Conservation (phyloP, 352 stramenopile genomes). For the Pythium chondricola region DNA sequence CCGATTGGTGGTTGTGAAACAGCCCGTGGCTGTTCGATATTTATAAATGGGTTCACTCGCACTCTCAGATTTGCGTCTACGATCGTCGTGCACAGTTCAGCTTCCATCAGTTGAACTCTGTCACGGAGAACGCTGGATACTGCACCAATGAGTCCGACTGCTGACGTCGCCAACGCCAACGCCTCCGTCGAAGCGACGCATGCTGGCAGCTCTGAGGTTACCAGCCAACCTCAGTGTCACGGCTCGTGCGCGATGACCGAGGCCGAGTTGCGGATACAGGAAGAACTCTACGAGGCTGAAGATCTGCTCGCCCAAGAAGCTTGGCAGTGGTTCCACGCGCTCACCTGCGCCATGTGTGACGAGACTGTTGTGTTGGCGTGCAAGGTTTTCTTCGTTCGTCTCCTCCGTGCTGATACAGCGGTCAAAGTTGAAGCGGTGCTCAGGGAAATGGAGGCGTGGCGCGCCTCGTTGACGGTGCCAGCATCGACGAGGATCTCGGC, state of each 20-base stretch:
- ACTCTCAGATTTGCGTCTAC: background rate
- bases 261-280: slow-evolving; percentile 10
- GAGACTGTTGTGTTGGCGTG: slow-evolving; percentile 1
- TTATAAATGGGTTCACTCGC: slow-evolving; percentile 16
- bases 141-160: slow-evolving; percentile 7
- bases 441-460: slow-evolving; percentile 14
- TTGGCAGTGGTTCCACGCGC: slow-evolving; percentile 14
- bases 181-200: background rate
- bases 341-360: slow-evolving; percentile 7
- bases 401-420: slow-evolving; percentile 3
- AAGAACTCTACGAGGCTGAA: slow-evolving; percentile 10
- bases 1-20: too few relatives aligned
- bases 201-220: too few relatives aligned
- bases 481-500: background rate
- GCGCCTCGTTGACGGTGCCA: background rate
- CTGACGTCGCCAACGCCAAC: background rate
- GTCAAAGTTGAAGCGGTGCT: background rate
- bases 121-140: background rate
- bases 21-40: too few relatives aligned
- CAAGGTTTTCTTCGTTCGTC: slow-evolving; percentile 15
- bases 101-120: background rate
- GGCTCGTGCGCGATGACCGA: background rate
- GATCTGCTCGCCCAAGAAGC: slow-evolving; percentile 4
- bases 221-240: background rate
- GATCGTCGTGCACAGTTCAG: slow-evolving; percentile 5